Evolutionary conservation across 768 basidiomycete species (phyloP), one percentile per base, ranked within the genome.

Genomic region (Boletus pseudopeckii): DNA sequence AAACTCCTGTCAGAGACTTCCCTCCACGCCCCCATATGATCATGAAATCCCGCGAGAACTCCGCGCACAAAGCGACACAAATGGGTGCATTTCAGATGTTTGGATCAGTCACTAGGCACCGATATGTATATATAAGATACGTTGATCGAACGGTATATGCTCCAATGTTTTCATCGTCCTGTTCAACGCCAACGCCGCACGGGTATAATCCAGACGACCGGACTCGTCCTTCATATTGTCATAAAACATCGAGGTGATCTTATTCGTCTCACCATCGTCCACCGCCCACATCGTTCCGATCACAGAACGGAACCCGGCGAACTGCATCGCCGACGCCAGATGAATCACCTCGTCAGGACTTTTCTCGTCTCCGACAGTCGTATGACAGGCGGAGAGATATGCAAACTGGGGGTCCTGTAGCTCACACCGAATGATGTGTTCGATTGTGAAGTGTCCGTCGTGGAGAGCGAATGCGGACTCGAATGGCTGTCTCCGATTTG

Each of bases 371-470:
- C 40, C 30, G 10, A 45, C 49, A 38, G 41, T 33, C 10, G 41
- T 50, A 10, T 50, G 40, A 24, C 67, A 70, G 0, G 67, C 63
- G 11, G 65, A 70, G 17, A 68, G 44, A 17, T 55, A 62, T 6
- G 57, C 61, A 20, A 63, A 59, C 24, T 63, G 54, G 0, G 57
- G 18, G 8, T 55, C 40, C n/a, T 45, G 10, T 1, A 61, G 28
- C 0, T 52, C 26, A 9, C 45, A 49, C 8, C 39, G 53, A 4
- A 39, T 41, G 45, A 59, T 62, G 3, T 22, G 38, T 5, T 50
- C 42, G 22, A 62, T 30, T 5, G 53, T 52, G 6, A 62, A 45
- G 2, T 30, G 60, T 9, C 40, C 48, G 9, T 62, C 37, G 7
- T 37, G 34, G 20, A 62, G 41, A 9, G 53, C 60, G 18, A 62